Base-by-base conservation (phyloP, 2,329 filamentous ascomycete genomes). In the Falciphora oryzae region DNA sequence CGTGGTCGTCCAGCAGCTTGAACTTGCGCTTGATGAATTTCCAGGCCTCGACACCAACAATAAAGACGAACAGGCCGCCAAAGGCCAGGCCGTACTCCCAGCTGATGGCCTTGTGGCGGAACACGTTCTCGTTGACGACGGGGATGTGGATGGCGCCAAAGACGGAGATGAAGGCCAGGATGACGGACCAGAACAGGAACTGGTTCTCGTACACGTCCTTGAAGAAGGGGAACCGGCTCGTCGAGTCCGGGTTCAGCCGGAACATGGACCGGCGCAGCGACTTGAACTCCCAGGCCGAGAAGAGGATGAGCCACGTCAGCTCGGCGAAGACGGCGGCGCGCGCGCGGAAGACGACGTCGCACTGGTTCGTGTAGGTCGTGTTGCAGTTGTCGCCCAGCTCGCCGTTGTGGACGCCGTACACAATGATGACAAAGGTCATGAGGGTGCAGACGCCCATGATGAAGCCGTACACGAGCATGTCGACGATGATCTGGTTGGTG, bases 221-320 rank as follows among this genome's bases (percentile, higher is more conserved):
- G 75, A 85, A 84, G 61, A 88, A 73, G 32, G 83, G 80, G 73
- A 86, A 83, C 56, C 72, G 74, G 67, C 79, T 82, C 57, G 75
- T 72, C 73, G 80, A 78, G 31, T 82, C 78, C 1, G 84, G 81
- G 70, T 86, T 80, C 71, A 92, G 84, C 58, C 83, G 81, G 80
- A 92, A 91, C 77, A 92, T 83, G 59, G 87, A 90, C 18, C 88
- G 86, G 7, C 87, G 85, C 72, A 91, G 83, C 71, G 88, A 85
- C 76, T 91, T 88, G 77, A 91, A 89, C 77, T 92, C 89, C 89
- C 89, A 93, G 2, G 90, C 89, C 1, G 89, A 86, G 71, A 92
- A 82, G 61, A 92, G 82, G 50, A 91, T 89, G 64, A 88, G 81
- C 86, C 88, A 92, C 1, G 89, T 91, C 32, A 93, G 78, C 72